Evolutionary conservation across 1,284 basidiomycete species (phyloP), one percentile per base, ranked within the genome.

Genomic region (Paramarasmius palmivorus): DNA sequence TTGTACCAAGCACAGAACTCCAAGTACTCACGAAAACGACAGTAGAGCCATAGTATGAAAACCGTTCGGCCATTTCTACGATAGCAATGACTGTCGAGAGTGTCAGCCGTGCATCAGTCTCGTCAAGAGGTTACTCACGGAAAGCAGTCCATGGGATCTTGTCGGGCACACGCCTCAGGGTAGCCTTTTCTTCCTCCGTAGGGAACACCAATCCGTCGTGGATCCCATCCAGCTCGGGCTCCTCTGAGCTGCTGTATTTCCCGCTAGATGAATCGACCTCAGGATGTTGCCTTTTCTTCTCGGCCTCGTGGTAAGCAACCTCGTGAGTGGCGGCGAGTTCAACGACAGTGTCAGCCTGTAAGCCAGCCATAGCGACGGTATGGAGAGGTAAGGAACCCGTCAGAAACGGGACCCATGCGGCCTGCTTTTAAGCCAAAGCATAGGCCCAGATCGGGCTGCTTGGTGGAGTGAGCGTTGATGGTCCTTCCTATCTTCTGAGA

Each of bases 1-100:
- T 26, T 26, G n/a, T n/a, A n/a, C n/a, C n/a, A n/a, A n/a, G n/a
- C n/a, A n/a, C n/a, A n/a, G n/a, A n/a, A n/a, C n/a, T n/a, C n/a
- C n/a, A n/a, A n/a, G n/a, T n/a, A 76, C 83, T 64, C 59, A 86
- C 84, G 63, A 87, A 87, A 56, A 89, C 84, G 49, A 84, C 82
- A 25, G 69, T 77, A 15, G 76, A 75, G n/a, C 89, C 89, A 9
- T 49, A 40, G 29, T 53, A 50, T 12, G 55, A 53, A 17, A 57
- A 57, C n/a, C 55, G 51, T 49, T 57, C 55, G 7, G 55, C 55
- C 29, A 53, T 42, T 34, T 57, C 55, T 8, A 53, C 42, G 14
- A 57, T 35, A 7, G 48, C 47, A 20, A 57, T 57, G 15, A 57
- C 51, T 57, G n/a, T 14, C 19, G 15, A 25, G 14, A 29, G 26